Percentiles rank a stretch among this genome's conserved stretches.
Evolutionary conservation across 345 rosid genomes (phyloP).

Genomic region (Eucalyptus regnans): DNA sequence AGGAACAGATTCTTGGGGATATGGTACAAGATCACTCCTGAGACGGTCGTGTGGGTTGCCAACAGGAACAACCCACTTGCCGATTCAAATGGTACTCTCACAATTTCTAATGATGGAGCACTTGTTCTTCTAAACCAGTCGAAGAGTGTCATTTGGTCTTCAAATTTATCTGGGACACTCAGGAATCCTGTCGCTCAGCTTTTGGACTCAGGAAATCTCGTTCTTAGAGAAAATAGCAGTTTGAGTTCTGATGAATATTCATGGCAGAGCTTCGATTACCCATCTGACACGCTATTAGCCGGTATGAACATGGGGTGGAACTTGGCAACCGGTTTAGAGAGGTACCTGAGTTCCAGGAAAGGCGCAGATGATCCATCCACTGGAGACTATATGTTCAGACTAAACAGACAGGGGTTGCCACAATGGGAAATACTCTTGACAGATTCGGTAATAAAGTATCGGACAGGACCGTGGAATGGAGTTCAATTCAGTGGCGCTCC

Average conservation of each 20-base stretch:
- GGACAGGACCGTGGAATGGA: slow-evolving; percentile 30
- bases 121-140: not conserved
- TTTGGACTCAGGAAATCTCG: slow-evolving; percentile 27
- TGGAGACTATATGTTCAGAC: slow-evolving; percentile 5
- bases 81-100: slow-evolving; percentile 6
- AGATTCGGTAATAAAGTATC: not conserved
- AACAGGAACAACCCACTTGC: slow-evolving; percentile 17
- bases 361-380: slow-evolving; percentile 6
- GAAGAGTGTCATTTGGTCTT: slow-evolving; percentile 7
- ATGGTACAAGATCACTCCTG: slow-evolving; percentile 19
- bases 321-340: not conserved
- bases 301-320: slow-evolving; percentile 30
- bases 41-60: slow-evolving; percentile 31
- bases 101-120: not conserved
- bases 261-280: slow-evolving; percentile 41
- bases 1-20: slow-evolving; percentile 27
- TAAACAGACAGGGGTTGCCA: not conserved
- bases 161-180: not conserved
- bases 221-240: not conserved
- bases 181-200: slow-evolving; percentile 7
- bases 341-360: slow-evolving; percentile 11
- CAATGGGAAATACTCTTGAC: not conserved
- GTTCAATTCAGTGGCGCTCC: slow-evolving; percentile 4
- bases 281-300: slow-evolving; percentile 16
- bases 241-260: not conserved